Evolutionary conservation across 768 basidiomycete genomes (phyloP), one percentile per base, ranked within the genome.

Genomic region (Trametes meyenii): DNA sequence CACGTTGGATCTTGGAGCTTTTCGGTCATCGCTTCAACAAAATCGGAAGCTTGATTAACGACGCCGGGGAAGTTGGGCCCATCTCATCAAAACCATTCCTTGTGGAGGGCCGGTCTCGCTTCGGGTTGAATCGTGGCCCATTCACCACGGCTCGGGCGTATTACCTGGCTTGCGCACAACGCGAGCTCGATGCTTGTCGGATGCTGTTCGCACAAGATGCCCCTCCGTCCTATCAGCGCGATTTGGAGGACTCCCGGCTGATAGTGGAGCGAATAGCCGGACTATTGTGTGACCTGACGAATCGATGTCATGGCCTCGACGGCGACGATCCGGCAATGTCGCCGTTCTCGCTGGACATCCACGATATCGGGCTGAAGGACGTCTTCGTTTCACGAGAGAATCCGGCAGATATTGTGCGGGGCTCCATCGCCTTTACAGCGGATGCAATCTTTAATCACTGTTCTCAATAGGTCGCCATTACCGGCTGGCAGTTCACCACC

Each of bases 91-190:
- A 70, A 12, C 61, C 69, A 35, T 76, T 73, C 66, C 73, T 66
- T 60, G 58, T 61, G 7, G 71, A 72, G 39, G 74, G 71, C 5
- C 71, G 74, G 24, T 64, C 66, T 2, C 61, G 65, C 19, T 58
- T 76, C 42, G 36, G 69, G n/a, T 59, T 76, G 46, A 71, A 75
- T 50, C 72, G 75, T 10, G 74, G 75, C 1, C 75, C 75, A 0
- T 76, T 73, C 42, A 49, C 49, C 1, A 69, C 66, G 16, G 68
- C 70, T 0, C 62, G 66, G 19, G 74, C 67, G n/a, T 76, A 76
- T 61, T 73, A 73, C 56, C 52, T 63, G 10, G 75, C 75, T 10
- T 75, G 75, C 50, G 72, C 75, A 1, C 75, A 76, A 55, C 68
- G 75, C 16, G 75, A 76, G 57, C 65, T 74, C 26, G 75, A 74